Conservation (phyloP, 352 stramenopile genomes). For the Phytophthora citricola region DNA sequence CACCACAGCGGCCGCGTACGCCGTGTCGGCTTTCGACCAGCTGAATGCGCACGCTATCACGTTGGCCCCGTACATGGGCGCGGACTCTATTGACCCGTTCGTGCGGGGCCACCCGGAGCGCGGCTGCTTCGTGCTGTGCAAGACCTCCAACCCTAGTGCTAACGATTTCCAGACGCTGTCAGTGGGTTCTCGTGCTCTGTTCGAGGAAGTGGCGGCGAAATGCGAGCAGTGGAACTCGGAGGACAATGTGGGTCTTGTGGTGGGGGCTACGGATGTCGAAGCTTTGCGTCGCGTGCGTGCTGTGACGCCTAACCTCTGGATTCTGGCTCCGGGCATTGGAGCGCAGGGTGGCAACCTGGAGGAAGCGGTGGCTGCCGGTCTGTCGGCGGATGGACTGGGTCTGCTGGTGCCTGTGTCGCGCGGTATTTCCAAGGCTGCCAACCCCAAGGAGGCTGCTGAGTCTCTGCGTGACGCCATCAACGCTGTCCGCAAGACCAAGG, state of each 20-base stretch:
- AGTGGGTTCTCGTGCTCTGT: constrained; percentile 64
- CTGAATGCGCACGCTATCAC: constrained; percentile 96
- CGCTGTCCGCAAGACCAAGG: constrained; percentile 72
- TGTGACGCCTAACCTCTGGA: constrained; percentile 93
- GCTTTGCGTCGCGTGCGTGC: constrained; percentile 89
- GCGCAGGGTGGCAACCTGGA: constrained; percentile 95
- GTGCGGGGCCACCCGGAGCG: constrained; percentile 84
- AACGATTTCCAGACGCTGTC: constrained; percentile 95
- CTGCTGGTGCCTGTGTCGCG: constrained; percentile 97
- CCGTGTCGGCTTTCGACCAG: constrained; percentile 93
- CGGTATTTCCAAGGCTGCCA: constrained; percentile 93
- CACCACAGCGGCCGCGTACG: constrained; percentile 97
- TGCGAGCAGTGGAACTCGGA: constrained; percentile 90
- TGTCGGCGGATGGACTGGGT: constrained; percentile 89
- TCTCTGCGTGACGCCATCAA: constrained; percentile 96
- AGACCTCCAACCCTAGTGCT: constrained; percentile 98
- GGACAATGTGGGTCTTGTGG: constrained; percentile 96
- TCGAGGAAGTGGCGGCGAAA: constrained; percentile 93
- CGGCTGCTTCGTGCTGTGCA: constrained; percentile 98
- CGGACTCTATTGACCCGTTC: constrained; percentile 98
- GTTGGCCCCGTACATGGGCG: constrained; percentile 98
- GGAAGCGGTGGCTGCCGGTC: constrained; percentile 77
- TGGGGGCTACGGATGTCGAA: constrained; percentile 97
- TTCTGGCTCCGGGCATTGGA: constrained; percentile 97
- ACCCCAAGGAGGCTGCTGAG: constrained; percentile 91